A percentile compares a stretch with the other conserved stretches of the same genome.
Conservation (phyloP, 768 basidiomycete species). For the Lyophyllum semitale region DNA sequence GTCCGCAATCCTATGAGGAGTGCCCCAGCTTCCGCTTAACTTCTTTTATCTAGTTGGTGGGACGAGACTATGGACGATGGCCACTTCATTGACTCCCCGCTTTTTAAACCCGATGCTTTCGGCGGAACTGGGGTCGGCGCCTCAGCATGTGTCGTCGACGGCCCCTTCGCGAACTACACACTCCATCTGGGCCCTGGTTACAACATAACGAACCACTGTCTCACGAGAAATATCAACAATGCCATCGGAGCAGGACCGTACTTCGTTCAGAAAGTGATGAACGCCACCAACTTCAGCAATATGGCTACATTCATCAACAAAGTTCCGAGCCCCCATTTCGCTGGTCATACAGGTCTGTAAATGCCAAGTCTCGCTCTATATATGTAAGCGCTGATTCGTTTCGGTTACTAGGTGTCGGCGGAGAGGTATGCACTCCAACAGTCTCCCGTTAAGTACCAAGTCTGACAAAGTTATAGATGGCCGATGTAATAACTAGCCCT, state of each 20-base stretch:
- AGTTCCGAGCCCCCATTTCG: background rate
- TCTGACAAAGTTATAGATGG: background rate
- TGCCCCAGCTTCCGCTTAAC: background rate
- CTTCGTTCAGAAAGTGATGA: background rate
- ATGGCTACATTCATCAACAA: background rate
- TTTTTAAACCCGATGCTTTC: background rate
- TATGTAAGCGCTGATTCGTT: background rate
- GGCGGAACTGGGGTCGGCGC: background rate
- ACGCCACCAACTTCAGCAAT: background rate
- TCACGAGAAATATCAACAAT: background rate
- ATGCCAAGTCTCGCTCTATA: background rate
- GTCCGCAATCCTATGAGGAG: background rate
- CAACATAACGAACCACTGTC: background rate
- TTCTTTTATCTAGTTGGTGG: background rate
- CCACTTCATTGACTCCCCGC: conserved; percentile 1
- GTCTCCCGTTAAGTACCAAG: background rate
- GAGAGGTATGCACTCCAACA: background rate
- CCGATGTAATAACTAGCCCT: background rate
- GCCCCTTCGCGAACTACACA: conserved; percentile 2
- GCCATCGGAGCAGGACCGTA: background rate
- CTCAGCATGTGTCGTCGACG: background rate
- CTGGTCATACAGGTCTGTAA: background rate
- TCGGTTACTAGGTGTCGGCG: background rate
- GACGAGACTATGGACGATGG: conserved; percentile 4
- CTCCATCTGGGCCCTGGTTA: background rate